Evolutionary conservation across 1,139 yeast species (phyloP).

Genomic region (Tardiomyces depauwii): DNA sequence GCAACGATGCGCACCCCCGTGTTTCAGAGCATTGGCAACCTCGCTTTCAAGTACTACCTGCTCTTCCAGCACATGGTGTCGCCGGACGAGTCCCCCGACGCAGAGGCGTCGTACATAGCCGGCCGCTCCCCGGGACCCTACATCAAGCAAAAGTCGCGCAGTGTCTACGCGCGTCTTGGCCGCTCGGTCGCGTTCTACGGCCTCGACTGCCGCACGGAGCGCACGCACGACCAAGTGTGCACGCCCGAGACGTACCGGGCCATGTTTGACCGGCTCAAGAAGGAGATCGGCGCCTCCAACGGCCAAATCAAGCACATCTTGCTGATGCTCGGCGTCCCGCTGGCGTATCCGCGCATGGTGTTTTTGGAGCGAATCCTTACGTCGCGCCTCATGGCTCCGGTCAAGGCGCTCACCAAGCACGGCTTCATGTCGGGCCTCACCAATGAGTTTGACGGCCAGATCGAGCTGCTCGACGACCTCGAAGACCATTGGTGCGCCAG

Average conservation of each 20-base stretch:
- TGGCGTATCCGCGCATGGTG: constrained; percentile 84
- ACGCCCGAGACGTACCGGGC: constrained; percentile 41
- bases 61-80: constrained; percentile 78
- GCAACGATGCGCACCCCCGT: constrained; percentile 60
- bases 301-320: constrained; percentile 61
- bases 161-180: constrained; percentile 65
- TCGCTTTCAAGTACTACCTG: constrained; percentile 80
- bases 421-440: constrained; percentile 59
- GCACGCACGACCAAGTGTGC: constrained; percentile 53
- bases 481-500: constrained; percentile 95
- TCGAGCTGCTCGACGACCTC: constrained; percentile 83
- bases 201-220: constrained; percentile 86
- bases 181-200: constrained; percentile 61
- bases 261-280: constrained; percentile 48
- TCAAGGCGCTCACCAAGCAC: constrained; percentile 55
- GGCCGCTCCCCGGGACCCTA: constrained; percentile 45
- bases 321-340: constrained; percentile 86
- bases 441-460: constrained; percentile 83
- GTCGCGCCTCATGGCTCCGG: constrained; percentile 44
- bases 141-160: constrained; percentile 53
- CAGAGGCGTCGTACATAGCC: constrained; percentile 26
- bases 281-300: constrained; percentile 40
- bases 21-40: constrained; percentile 58
- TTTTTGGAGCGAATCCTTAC: constrained; percentile 73
- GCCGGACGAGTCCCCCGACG: constrained; percentile 32